Evolutionary conservation across 179 eudicot genomes (phyloP).

Genomic region (Camellia oleifera): DNA sequence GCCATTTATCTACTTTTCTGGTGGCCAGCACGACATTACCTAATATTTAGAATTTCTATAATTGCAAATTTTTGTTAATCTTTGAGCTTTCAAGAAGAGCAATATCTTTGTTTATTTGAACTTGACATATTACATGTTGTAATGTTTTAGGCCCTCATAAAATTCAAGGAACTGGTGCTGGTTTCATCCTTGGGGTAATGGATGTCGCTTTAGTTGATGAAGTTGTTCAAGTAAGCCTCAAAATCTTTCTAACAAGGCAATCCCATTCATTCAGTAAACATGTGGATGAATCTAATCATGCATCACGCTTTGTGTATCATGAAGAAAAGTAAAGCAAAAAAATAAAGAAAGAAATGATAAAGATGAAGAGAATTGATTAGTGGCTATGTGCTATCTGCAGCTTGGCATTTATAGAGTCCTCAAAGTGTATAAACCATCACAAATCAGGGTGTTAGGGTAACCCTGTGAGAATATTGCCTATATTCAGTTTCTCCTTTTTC

Average conservation of each 20-base stretch:
- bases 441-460: neutral
- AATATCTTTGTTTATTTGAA: neutral
- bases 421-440: neutral
- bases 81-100: too few species aligned
- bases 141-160: conserved; percentile 51
- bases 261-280: neutral
- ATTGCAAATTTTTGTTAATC: neutral
- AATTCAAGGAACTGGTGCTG: conserved; percentile 73
- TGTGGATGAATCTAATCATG: neutral
- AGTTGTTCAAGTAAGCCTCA: conserved; percentile 47
- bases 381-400: neutral
- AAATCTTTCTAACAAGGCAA: neutral
- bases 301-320: neutral
- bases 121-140: neutral
- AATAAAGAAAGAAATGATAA: neutral
- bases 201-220: conserved; percentile 44
- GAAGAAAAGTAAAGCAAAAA: neutral
- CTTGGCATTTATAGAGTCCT: neutral
- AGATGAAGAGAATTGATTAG: neutral
- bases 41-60: too few species aligned
- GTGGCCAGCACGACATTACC: neutral
- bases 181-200: conserved; percentile 64
- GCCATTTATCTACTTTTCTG: neutral
- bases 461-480: too few species aligned
- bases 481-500: too few species aligned